Evolutionary conservation across 768 basidiomycete species (phyloP).

Genomic region (Obba rivulosa): DNA sequence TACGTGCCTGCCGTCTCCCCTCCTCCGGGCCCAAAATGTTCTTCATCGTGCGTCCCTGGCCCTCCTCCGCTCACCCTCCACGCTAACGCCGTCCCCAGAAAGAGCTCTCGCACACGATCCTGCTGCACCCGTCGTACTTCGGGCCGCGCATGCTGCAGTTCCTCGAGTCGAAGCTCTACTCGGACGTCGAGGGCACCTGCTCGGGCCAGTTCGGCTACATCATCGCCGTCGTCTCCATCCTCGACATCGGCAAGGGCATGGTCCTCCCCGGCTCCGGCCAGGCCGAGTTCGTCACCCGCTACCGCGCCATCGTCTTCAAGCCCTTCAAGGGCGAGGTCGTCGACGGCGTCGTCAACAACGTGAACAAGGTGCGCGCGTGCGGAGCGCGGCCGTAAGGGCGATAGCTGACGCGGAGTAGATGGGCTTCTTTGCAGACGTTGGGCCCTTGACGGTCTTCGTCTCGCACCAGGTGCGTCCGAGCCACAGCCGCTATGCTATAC

Average conservation of each 20-base stretch:
- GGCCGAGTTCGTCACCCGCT: conserved; percentile 92
- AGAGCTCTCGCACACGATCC: conserved; percentile 95
- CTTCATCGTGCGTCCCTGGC: conserved; percentile 19
- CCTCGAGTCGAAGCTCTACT: conserved; percentile 88
- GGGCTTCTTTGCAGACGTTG: conserved; percentile 98
- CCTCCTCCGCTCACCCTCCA: not conserved
- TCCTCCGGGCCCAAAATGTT: conserved; percentile 14
- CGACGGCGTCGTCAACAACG: conserved; percentile 92
- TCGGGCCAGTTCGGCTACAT: conserved; percentile 94
- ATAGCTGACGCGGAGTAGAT: conserved; percentile 48
- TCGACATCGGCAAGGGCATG: conserved; percentile 90
- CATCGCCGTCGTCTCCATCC: conserved; percentile 85
- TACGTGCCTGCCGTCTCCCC: no score
- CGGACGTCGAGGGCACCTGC: conserved; percentile 96
- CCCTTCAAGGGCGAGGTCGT: conserved; percentile 99
- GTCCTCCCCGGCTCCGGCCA: conserved; percentile 88
- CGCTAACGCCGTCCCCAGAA: conserved; percentile 48
- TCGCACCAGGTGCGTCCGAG: conserved; percentile 76
- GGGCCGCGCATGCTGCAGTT: conserved; percentile 93
- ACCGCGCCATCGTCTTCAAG: conserved; percentile 97
- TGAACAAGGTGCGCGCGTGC: conserved; percentile 72
- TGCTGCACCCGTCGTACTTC: conserved; percentile 97
- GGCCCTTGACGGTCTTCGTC: conserved; percentile 90
- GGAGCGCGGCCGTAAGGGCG: no score
- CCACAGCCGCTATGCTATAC: not conserved